Evolutionary conservation across 164 flowering plant species (phyloP).

Genomic region (Stephania yunnanensis): DNA sequence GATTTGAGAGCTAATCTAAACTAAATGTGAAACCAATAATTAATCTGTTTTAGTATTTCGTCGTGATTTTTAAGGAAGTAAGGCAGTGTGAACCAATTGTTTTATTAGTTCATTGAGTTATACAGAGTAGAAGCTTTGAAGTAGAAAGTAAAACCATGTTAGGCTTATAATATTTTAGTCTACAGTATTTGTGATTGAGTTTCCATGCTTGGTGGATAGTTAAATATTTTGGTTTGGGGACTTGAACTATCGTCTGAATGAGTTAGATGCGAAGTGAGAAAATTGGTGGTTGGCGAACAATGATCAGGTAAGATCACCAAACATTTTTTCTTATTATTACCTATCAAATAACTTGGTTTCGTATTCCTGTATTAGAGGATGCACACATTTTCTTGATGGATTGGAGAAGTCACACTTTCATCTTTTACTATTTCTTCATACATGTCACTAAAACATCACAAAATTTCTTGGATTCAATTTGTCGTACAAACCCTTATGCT

Average conservation of each 20-base stretch:
- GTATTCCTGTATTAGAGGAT: not conserved
- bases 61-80: not conserved
- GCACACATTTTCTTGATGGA: not conserved
- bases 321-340: not conserved
- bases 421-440: not conserved
- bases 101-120: not conserved
- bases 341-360: not conserved
- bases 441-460: not conserved
- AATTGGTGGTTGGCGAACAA: constrained; percentile 52
- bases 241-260: constrained; percentile 85
- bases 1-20: not conserved
- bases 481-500: too few species aligned
- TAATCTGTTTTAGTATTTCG: too few species aligned
- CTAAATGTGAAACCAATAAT: not conserved
- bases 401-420: not conserved
- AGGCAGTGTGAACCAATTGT: not conserved
- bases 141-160: not conserved
- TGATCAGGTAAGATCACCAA: constrained; percentile 67
- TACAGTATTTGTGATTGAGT: not conserved
- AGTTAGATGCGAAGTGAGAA: constrained; percentile 69
- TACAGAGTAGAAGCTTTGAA: not conserved
- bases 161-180: not conserved
- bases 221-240: constrained; percentile 98
- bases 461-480: not conserved
- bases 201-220: constrained; percentile 40